These are phyloP conservation scores for Pulveroboletus ravenelii DNA, from an alignment of 768 basidiomycete genomes.

Conservation along the genomic window DNA sequence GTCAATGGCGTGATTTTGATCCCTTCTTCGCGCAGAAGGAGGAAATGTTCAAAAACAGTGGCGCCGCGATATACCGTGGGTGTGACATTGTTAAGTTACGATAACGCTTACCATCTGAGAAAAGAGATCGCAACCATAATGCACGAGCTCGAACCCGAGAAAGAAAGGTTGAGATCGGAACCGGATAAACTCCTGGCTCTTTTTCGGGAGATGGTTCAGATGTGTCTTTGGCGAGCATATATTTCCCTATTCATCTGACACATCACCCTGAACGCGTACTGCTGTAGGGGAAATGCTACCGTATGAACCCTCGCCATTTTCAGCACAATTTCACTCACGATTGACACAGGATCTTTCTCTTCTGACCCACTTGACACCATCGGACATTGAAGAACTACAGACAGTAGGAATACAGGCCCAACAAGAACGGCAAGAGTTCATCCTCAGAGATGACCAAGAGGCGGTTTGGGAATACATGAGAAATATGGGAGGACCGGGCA, in stretches of 20 bases:
- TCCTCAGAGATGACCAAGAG: slow-evolving; percentile 79
- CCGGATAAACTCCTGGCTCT: slow-evolving; percentile 54
- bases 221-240: slow-evolving; percentile 65
- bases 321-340: neutral
- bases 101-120: neutral
- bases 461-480: slow-evolving; percentile 70
- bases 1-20: slow-evolving; percentile 72
- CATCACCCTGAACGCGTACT: slow-evolving; percentile 1
- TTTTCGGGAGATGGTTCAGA: slow-evolving; percentile 84
- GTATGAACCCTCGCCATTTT: slow-evolving; percentile 36
- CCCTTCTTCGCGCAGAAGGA: slow-evolving; percentile 80
- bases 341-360: slow-evolving; percentile 80
- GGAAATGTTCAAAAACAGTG: slow-evolving; percentile 76
- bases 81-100: slow-evolving; percentile 1
- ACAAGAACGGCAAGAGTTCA: slow-evolving; percentile 67
- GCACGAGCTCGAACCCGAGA: slow-evolving; percentile 55
- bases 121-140: slow-evolving; percentile 72
- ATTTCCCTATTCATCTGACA: neutral
- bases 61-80: slow-evolving; percentile 73
- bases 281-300: slow-evolving; percentile 86
- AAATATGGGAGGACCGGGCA: slow-evolving; percentile 38
- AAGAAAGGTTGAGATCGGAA: slow-evolving; percentile 41
- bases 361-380: slow-evolving; percentile 76
- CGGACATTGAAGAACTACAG: slow-evolving; percentile 82
- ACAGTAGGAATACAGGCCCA: slow-evolving; percentile 78